These are phyloP conservation scores for Penicillium steckii DNA, from an alignment of 495 filamentous ascomycete genomes.

Conservation along the genomic window DNA sequence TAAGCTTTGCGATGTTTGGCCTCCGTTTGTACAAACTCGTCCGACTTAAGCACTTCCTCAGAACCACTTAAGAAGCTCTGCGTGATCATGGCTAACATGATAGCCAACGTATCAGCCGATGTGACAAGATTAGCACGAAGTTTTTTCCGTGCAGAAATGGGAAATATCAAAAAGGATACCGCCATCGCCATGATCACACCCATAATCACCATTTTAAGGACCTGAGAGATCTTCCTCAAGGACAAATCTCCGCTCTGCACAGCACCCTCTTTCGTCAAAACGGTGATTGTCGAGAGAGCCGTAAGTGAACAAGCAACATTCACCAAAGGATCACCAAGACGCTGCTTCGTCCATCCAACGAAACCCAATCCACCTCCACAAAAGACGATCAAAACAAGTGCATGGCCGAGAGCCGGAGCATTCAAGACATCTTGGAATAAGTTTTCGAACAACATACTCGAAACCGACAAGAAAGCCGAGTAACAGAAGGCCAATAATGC, in stretches of 20 bases:
- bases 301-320: conserved; percentile 89
- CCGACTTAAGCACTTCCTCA: conserved; percentile 68
- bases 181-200: conserved; percentile 70
- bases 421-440: conserved; percentile 66
- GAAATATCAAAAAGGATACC: conserved; percentile 78
- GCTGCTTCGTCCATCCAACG: conserved; percentile 91
- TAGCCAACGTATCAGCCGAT: conserved; percentile 72
- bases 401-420: conserved; percentile 70
- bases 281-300: conserved; percentile 86
- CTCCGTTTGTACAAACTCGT: conserved; percentile 64
- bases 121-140: conserved; percentile 74
- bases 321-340: conserved; percentile 78
- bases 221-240: conserved; percentile 79
- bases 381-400: conserved; percentile 79
- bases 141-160: conserved; percentile 73
- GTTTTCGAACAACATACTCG: conserved; percentile 83
- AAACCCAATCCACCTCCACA: conserved; percentile 87
- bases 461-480: conserved; percentile 73
- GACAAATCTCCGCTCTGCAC: conserved; percentile 79
- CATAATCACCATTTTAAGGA: conserved; percentile 89
- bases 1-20: conserved; percentile 68
- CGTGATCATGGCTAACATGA: conserved; percentile 80
- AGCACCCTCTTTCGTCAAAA: conserved; percentile 88
- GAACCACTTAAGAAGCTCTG: conserved; percentile 81
- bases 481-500: conserved; percentile 81